Conservation (phyloP, 306 rosid species). For the Quercus engelmannii region DNA sequence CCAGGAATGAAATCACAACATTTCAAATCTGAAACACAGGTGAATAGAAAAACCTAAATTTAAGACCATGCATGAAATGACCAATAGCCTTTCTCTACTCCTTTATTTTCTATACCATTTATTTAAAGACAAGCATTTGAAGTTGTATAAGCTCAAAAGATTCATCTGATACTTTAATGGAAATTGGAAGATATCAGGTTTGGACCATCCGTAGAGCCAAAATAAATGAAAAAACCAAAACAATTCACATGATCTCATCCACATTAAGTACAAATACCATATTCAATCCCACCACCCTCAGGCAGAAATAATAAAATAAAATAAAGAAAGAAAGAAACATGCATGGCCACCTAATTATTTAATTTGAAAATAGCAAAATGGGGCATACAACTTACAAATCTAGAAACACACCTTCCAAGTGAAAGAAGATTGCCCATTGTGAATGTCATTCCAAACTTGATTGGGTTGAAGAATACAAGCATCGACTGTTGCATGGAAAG, state of each 20-base stretch:
- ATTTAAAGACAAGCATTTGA: neutral
- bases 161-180: neutral
- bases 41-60: neutral
- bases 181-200: neutral
- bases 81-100: neutral
- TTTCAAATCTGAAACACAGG: neutral
- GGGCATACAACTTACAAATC: conserved; percentile 4
- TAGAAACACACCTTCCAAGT: conserved; percentile 70
- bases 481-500: conserved; percentile 62
- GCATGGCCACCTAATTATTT: conserved; percentile 7
- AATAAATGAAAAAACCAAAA: neutral
- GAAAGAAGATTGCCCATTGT: conserved; percentile 94
- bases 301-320: too few species aligned
- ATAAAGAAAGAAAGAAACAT: neutral
- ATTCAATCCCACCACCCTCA: neutral
- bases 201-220: neutral
- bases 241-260: neutral
- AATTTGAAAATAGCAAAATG: neutral
- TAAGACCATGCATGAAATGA: neutral
- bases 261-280: neutral
- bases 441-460: conserved; percentile 86
- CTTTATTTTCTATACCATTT: neutral
- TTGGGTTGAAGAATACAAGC: conserved; percentile 89
- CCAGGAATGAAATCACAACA: neutral
- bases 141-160: neutral